Base-by-base conservation (phyloP, 495 filamentous ascomycete genomes). In the Penicillium simplicissimum region DNA sequence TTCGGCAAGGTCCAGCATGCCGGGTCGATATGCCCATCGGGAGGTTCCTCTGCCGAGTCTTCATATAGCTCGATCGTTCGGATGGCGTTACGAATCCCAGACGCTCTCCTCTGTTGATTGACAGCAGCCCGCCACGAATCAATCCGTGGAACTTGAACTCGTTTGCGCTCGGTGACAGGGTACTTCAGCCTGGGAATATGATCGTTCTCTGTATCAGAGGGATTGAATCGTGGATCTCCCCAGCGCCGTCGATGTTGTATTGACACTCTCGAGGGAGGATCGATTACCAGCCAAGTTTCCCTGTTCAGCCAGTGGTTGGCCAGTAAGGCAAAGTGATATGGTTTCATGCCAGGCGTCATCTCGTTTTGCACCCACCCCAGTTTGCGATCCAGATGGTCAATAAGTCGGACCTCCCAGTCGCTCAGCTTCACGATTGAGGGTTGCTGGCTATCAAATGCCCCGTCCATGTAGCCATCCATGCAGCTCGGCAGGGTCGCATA, bases 251-350 rank as follows among this genome's bases (percentile, higher is more conserved):
- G 70, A 36, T 59, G 56, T 43, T 80, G 70, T 10, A 60, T 66
- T 7, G 73, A 52, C n/a, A 77, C 67, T 43, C 79, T 68, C 23
- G 75, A 78, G 28, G 71, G 55, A 8, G 76, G 75, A 49, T 79
- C 75, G 55, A 69, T 71, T 21, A 81, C 75, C 25, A 78, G 43
- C 77, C 76, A 78, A 6, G 76, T 77, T 31, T 72, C 68, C 42
- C 58, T 66, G 47, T 79, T 81, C 28, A 80, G 36, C 77, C 77
- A 81, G 57, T 80, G 77, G 36, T 79, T 80, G 28, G 77, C 68
- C 37, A 81, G 73, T 21, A 75, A 57, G 13, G 75, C 62, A 55
- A 81, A 80, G 51, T 79, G 76, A 55, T 73, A 81, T 5, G 77
- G 73, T 54, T 72, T 76, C 56, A 71, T 67, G 9, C 79, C 79